Conservation (phyloP, 441 rosid genomes). For the Pelargonium australe region DNA sequence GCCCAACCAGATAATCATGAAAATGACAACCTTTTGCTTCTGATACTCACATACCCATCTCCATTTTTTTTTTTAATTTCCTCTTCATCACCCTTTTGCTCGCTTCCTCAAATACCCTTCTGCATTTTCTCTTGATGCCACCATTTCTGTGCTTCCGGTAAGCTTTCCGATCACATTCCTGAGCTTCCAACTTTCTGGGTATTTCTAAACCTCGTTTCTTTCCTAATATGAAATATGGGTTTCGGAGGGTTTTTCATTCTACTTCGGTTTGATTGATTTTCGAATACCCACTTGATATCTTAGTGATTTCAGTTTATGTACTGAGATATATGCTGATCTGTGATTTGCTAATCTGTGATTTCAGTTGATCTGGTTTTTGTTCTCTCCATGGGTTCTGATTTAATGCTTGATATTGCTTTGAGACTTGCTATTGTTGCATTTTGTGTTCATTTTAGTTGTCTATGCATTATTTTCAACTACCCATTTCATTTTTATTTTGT, state of each 20-base stretch:
- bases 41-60: background rate
- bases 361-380: background rate
- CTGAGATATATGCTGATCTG: no score
- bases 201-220: conserved; percentile 5
- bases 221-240: background rate
- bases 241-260: background rate
- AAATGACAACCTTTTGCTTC: background rate
- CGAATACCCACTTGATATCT: conserved; percentile 1
- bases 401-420: background rate
- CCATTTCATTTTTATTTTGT: background rate
- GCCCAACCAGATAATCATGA: background rate
- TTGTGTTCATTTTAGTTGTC: no score
- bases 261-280: background rate
- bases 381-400: background rate
- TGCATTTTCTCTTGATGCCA: background rate
- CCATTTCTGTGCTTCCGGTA: conserved; percentile 12
- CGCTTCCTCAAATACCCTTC: background rate
- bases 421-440: background rate
- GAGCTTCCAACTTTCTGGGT: background rate
- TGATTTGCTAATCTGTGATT: no score
- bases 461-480: background rate
- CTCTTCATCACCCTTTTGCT: no score
- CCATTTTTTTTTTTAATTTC: no score
- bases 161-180: conserved; percentile 13
- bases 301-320: background rate